Evolutionary conservation across 306 rosid genomes (phyloP), one percentile per base, ranked within the genome.

Genomic region (Quercus cerris): DNA sequence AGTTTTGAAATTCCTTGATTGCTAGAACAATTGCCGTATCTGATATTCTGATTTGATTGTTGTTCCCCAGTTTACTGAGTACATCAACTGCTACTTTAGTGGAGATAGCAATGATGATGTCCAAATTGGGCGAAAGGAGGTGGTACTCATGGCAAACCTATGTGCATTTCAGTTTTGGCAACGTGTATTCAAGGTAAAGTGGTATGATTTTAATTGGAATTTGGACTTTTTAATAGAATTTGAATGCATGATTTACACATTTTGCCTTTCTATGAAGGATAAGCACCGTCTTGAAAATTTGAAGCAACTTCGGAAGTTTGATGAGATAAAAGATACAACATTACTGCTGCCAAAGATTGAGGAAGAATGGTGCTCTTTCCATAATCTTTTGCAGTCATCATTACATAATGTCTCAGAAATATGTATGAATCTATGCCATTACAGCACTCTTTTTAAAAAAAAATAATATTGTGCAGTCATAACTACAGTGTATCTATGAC

Each of bases 81-180:
- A 92, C 81, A 54, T 81, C 49, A 80, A 77, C 73, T 78, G 46
- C 87, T 91, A 86, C 81, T 94, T 77, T 41, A 38, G 76, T 57
- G 86, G 80, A 83, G 89, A 85, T 74, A 72, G 78, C 73, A 74
- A 81, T 62, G 78, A 73, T n/a, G 75, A 81, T 59, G 73, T 85
- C 77, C 83, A 83, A 69, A 66, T 35, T 35, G 86, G 90, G 70
- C 86, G 80, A 64, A 92, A 84, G 89, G 98, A 94, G 89, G 77
- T 66, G 35, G 56, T 49, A 80, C 68, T 79, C 41, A 85, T 94
- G 91, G 96, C 85, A 70, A 90, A 92, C 79, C 77, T 89, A 70
- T 86, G 91, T 78, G 97, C 98, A 9, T 92, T 83, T 85, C 93
- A 90, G 85, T 94, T 94, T 87, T 94, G 98, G 98, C 96, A 88